phyloP scores from a whole-genome alignment of 2,329 filamentous ascomycete species.

The Colletotrichum sp. region DNA sequence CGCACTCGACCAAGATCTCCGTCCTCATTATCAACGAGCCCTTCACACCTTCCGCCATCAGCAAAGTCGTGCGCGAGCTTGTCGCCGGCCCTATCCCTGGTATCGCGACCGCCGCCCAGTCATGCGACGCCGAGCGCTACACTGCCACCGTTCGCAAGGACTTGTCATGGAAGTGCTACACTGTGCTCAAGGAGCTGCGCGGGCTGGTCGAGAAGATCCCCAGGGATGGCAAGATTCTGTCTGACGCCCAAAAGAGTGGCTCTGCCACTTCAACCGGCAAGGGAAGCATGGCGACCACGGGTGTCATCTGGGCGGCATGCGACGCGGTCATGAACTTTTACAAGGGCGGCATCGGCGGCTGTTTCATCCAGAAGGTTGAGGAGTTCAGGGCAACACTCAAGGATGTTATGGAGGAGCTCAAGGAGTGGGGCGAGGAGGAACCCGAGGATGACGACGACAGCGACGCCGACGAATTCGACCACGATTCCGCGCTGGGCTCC shows the following conservation, averaged over 20 bases:
- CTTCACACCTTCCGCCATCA: constrained; percentile 80
- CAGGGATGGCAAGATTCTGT: constrained; percentile 58
- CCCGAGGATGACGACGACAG: constrained; percentile 63
- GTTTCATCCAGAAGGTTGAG: constrained; percentile 74
- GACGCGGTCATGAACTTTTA: constrained; percentile 73
- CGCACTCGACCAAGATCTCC: constrained; percentile 86
- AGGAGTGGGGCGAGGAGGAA: constrained; percentile 83
- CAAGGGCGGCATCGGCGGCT: constrained; percentile 69
- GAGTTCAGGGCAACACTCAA: constrained; percentile 77
- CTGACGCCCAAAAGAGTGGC: constrained; percentile 51
- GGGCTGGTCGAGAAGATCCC: constrained; percentile 66
- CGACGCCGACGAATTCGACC: constrained; percentile 43
- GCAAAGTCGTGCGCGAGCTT: constrained; percentile 74
- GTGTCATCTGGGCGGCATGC: constrained; percentile 83
- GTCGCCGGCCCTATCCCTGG: constrained; percentile 75
- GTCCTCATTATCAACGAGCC: constrained; percentile 86
- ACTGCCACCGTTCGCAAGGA: constrained; percentile 69
- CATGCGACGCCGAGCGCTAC: constrained; percentile 66
- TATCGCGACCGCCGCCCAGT: constrained; percentile 72
- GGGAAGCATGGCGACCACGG: constrained; percentile 69
- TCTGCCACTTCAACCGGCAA: constrained; percentile 40
- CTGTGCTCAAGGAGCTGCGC: constrained; percentile 67
- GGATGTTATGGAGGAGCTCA: constrained; percentile 85
- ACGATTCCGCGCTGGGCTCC: constrained; percentile 39
- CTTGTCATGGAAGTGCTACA: constrained; percentile 61